Evolutionary conservation across 2,329 filamentous ascomycete genomes (phyloP).

Genomic region (Colletotrichum noveboracense): DNA sequence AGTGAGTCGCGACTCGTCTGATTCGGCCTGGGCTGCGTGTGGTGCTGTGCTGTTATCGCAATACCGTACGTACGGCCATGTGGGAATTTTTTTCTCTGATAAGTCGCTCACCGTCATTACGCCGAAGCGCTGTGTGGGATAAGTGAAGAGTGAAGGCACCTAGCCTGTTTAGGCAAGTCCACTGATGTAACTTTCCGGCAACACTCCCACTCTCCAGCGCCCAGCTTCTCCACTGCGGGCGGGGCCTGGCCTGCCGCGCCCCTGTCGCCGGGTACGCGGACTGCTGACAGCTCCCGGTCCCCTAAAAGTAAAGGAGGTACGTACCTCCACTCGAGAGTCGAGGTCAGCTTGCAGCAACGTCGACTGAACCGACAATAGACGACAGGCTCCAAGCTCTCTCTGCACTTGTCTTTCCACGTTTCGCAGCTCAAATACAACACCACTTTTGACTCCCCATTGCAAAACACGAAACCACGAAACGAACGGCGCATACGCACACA

Average conservation of each 20-base stretch:
- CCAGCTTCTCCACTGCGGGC: not conserved
- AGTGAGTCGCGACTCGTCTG: not conserved
- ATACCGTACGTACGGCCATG: not conserved
- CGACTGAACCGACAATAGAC: constrained; percentile 11
- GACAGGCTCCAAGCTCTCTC: not conserved
- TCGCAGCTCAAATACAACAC: not conserved
- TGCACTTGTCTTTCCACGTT: not conserved
- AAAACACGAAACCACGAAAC: not conserved
- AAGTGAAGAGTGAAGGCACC: not conserved
- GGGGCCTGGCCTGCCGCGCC: not conserved
- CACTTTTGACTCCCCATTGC: not conserved
- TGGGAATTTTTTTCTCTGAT: constrained; percentile 9
- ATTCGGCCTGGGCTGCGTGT: constrained; percentile 2
- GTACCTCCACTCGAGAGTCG: not conserved
- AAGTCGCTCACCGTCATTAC: constrained; percentile 4
- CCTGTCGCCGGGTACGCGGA: constrained; percentile 5
- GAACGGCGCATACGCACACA: not conserved
- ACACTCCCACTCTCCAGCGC: not conserved
- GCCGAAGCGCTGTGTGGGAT: not conserved
- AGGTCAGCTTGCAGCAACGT: constrained; percentile 21
- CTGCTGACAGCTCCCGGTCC: constrained; percentile 16
- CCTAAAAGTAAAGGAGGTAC: not conserved
- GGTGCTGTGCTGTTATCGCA: constrained; percentile 5
- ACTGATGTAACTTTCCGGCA: not conserved
- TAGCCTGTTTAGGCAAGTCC: not conserved